A percentile compares a stretch with the other conserved stretches of the same genome.
Evolutionary conservation across 2,329 filamentous ascomycete species (phyloP).

Genomic region (Trichoderma sp.): DNA sequence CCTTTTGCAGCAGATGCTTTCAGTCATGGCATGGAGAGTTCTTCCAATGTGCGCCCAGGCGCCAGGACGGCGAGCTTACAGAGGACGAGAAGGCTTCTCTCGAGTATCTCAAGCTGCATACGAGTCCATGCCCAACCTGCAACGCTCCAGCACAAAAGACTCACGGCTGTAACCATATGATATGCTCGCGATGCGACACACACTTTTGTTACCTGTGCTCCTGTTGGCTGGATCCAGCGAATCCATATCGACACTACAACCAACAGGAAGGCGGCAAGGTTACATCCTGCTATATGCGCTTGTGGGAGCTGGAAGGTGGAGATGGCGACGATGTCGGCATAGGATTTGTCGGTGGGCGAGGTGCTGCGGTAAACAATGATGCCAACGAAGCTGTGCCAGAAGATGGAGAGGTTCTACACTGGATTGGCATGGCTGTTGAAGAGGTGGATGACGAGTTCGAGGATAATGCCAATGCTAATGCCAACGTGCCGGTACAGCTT

Average conservation of each 20-base stretch:
- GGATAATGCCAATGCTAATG: constrained; percentile 35
- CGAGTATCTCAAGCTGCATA: constrained; percentile 77
- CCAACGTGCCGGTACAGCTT: constrained; percentile 25
- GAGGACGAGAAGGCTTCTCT: constrained; percentile 83
- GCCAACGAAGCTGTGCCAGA: background rate
- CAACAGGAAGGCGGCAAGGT: constrained; percentile 47
- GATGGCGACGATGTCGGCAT: constrained; percentile 58
- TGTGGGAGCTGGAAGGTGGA: constrained; percentile 87
- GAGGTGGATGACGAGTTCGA: constrained; percentile 8
- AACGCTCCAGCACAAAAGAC: constrained; percentile 82
- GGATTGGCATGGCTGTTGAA: constrained; percentile 20
- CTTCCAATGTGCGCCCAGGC: constrained; percentile 62
- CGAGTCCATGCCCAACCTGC: constrained; percentile 87
- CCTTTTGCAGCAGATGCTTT: constrained; percentile 71
- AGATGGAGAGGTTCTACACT: background rate
- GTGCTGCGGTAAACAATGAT: background rate
- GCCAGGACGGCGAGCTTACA: constrained; percentile 66
- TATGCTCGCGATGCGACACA: constrained; percentile 80
- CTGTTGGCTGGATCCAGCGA: constrained; percentile 74
- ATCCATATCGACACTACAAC: constrained; percentile 91
- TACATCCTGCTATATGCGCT: constrained; percentile 73
- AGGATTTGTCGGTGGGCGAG: constrained; percentile 41
- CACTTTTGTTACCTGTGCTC: constrained; percentile 97
- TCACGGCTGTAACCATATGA: constrained; percentile 96
- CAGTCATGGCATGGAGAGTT: constrained; percentile 94